Evolutionary conservation across 805 yeast species (phyloP).

Genomic region (Candida broadrunensis): DNA sequence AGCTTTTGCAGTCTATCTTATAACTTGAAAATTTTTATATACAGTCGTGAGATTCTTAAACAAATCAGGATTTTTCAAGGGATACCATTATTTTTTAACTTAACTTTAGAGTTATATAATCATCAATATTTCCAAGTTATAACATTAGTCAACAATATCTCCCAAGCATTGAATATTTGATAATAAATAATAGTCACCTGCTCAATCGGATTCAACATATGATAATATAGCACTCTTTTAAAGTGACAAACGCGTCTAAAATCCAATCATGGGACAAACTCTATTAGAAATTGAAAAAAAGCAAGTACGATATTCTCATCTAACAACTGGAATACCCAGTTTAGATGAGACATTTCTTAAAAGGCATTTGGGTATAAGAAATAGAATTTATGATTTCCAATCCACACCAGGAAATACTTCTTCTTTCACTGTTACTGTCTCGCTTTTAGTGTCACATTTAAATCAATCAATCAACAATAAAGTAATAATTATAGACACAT

Average conservation of each 20-base stretch:
- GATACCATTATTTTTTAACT: no score
- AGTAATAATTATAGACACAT: slow-evolving; percentile 30
- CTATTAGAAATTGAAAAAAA: background rate
- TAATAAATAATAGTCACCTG: no score
- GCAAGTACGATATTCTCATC: slow-evolving; percentile 14
- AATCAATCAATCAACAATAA: slow-evolving; percentile 6
- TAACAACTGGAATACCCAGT: slow-evolving; percentile 25
- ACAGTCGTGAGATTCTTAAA: no score
- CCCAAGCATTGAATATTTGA: no score
- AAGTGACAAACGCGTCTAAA: background rate
- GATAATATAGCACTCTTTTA: background rate
- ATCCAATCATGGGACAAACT: background rate
- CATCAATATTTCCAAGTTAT: no score
- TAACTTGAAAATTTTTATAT: no score
- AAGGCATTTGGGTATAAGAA: slow-evolving; percentile 1
- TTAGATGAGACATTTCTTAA: slow-evolving; percentile 24
- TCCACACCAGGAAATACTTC: slow-evolving; percentile 30
- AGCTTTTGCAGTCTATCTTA: no score
- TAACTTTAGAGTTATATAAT: no score
- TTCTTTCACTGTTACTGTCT: slow-evolving; percentile 15
- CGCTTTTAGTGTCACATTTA: slow-evolving; percentile 29
- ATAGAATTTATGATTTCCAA: slow-evolving; percentile 31
- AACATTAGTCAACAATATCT: no score
- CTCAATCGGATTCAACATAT: background rate
- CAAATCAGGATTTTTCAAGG: no score